Evolutionary conservation across 495 filamentous ascomycete species (phyloP).

Genomic region (Neurospora sp.): DNA sequence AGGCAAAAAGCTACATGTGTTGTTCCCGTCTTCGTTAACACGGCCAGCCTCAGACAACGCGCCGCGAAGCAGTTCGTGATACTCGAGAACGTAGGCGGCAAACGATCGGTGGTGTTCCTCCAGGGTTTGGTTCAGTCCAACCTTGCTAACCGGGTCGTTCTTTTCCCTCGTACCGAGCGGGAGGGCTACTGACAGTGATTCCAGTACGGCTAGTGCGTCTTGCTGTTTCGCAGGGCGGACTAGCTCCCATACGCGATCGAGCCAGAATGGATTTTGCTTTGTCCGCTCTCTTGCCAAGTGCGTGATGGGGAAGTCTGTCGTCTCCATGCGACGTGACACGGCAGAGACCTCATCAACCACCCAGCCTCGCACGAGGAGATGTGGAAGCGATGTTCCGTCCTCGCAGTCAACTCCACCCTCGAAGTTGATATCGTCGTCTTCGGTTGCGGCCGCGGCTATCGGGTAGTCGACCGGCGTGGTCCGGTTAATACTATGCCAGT

Average conservation of each 20-base stretch:
- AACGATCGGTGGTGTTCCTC: slow-evolving; percentile 7
- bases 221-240: not conserved
- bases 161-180: slow-evolving; percentile 5
- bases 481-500: slow-evolving; percentile 15
- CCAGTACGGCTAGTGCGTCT: slow-evolving; percentile 3
- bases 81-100: slow-evolving; percentile 10
- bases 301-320: slow-evolving; percentile 12
- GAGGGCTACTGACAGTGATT: slow-evolving; percentile 8
- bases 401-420: not conserved
- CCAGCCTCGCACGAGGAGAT: slow-evolving; percentile 8
- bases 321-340: slow-evolving; percentile 10
- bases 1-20: not conserved
- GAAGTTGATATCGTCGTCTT: slow-evolving; percentile 1
- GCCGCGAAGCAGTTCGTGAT: slow-evolving; percentile 3
- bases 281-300: slow-evolving; percentile 4
- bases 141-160: not conserved
- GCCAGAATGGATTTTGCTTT: slow-evolving; percentile 12
- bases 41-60: not conserved
- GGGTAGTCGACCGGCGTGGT: slow-evolving; percentile 8
- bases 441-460: not conserved
- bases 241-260: slow-evolving; percentile 8
- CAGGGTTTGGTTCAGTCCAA: slow-evolving; percentile 3
- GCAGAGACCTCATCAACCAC: slow-evolving; percentile 6
- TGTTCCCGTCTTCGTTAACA: not conserved
- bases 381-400: slow-evolving; percentile 2